Conservation (phyloP, 2,329 filamentous ascomycete species). For the Zasmidium cellare region DNA sequence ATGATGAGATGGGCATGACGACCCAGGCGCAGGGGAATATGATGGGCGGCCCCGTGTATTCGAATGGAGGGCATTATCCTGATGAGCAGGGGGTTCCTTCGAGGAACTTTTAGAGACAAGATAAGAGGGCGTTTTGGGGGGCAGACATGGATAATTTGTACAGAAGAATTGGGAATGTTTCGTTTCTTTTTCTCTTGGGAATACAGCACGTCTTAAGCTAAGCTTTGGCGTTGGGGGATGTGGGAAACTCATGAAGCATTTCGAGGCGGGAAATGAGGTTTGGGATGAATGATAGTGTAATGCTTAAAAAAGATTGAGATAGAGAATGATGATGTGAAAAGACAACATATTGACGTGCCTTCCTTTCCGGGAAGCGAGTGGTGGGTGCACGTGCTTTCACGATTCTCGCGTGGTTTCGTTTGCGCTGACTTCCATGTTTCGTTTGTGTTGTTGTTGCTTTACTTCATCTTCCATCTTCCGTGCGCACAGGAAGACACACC, state of each 20-base stretch:
- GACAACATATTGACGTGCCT: no score
- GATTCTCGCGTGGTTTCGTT: no score
- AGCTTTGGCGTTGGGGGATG: not conserved
- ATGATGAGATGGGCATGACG: slow-evolving; percentile 30
- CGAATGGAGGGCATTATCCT: slow-evolving; percentile 18
- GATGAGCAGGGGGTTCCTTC: not conserved
- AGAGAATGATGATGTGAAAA: slow-evolving; percentile 36
- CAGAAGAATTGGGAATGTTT: no score
- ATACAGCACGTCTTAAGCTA: not conserved
- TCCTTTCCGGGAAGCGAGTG: no score
- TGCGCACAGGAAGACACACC: no score
- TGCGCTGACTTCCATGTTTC: no score
- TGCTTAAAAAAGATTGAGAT: not conserved
- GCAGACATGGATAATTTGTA: not conserved
- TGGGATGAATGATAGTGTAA: not conserved
- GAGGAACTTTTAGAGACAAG: slow-evolving; percentile 1
- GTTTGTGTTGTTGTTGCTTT: no score
- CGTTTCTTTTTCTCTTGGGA: not conserved
- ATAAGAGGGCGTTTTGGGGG: not conserved
- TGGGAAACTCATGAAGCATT: not conserved
- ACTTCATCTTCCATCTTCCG: no score
- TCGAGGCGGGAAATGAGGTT: not conserved
- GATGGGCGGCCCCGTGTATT: slow-evolving; percentile 34
- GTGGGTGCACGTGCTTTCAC: no score
- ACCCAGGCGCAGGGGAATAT: slow-evolving; percentile 28